These are phyloP conservation scores for Corchorus capsularis DNA, from an alignment of 345 rosid genomes.

Conservation along the genomic window DNA sequence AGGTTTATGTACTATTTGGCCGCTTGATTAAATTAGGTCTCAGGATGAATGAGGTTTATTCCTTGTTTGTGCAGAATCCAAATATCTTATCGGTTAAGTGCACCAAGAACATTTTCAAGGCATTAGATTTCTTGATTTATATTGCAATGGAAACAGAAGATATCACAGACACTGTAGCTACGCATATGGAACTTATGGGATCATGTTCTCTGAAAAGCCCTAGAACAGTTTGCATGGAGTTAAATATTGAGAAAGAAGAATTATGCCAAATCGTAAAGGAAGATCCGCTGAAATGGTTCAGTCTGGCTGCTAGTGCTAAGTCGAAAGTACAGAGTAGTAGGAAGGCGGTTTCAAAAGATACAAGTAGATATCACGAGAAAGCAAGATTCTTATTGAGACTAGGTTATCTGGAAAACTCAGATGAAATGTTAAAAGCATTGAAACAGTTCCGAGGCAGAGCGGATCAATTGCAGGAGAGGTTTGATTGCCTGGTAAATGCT, in stretches of 20 bases:
- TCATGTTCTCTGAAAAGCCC: slow-evolving; percentile 57
- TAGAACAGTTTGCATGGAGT: slow-evolving; percentile 44
- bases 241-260: slow-evolving; percentile 42
- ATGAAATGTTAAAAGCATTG: slow-evolving; percentile 70
- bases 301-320: slow-evolving; percentile 51
- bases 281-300: slow-evolving; percentile 65
- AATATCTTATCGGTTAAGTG: slow-evolving; percentile 51
- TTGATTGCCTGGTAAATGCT: slow-evolving; percentile 69
- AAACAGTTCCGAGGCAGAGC: slow-evolving; percentile 81
- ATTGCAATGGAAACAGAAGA: slow-evolving; percentile 58
- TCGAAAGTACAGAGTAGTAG: slow-evolving; percentile 34
- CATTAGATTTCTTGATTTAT: slow-evolving; percentile 51
- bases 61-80: slow-evolving; percentile 49
- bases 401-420: slow-evolving; percentile 80
- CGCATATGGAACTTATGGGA: slow-evolving; percentile 47
- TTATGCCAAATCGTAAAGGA: slow-evolving; percentile 52
- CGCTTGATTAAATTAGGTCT: slow-evolving; percentile 64
- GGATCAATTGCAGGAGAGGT: slow-evolving; percentile 87
- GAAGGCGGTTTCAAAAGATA: slow-evolving; percentile 24
- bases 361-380: slow-evolving; percentile 50
- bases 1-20: slow-evolving; percentile 59
- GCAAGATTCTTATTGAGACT: slow-evolving; percentile 60
- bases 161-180: slow-evolving; percentile 39
- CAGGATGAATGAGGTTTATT: slow-evolving; percentile 41
- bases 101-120: slow-evolving; percentile 45